Percentiles rank a stretch among this genome's conserved stretches.
phyloP scores from a whole-genome alignment of 106 monocot genomes.

The Acorus gramineus region DNA sequence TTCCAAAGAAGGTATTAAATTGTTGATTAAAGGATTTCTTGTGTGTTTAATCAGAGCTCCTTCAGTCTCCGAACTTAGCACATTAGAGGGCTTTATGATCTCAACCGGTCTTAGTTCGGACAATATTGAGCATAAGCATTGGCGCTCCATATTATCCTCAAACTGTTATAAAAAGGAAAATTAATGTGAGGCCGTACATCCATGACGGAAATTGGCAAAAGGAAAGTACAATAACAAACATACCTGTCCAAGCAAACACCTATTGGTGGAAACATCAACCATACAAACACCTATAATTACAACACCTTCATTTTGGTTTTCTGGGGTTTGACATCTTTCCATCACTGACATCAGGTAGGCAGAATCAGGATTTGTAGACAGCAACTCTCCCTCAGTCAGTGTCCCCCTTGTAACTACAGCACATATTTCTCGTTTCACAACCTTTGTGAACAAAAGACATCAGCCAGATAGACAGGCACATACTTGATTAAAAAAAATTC shows the following conservation, averaged over 20 bases:
- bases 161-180: conserved; percentile 36
- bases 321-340: conserved; percentile 30
- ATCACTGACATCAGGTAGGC: conserved; percentile 81
- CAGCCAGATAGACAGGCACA: not conserved
- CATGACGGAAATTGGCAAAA: not conserved
- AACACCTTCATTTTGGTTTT: conserved; percentile 20
- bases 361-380: conserved; percentile 59
- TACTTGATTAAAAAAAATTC: conserved; percentile 4
- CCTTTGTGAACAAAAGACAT: conserved; percentile 26
- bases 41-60: conserved; percentile 50
- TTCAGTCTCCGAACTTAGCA: conserved; percentile 81
- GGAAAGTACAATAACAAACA: not conserved
- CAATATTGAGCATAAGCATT: conserved; percentile 63
- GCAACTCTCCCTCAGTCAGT: conserved; percentile 67
- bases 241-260: conserved; percentile 90
- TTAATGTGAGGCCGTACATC: not conserved
- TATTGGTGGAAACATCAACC: conserved; percentile 94
- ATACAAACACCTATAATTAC: conserved; percentile 65
- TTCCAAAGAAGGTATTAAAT: conserved; percentile 58
- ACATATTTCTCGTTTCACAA: conserved; percentile 98
- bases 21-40: conserved; percentile 78
- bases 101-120: conserved; percentile 90
- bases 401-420: conserved; percentile 92
- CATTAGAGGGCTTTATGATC: conserved; percentile 72
- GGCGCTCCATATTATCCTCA: conserved; percentile 72